Evolutionary conservation across 2,329 filamentous ascomycete species (phyloP).

Genomic region (Rutstroemia sp.): DNA sequence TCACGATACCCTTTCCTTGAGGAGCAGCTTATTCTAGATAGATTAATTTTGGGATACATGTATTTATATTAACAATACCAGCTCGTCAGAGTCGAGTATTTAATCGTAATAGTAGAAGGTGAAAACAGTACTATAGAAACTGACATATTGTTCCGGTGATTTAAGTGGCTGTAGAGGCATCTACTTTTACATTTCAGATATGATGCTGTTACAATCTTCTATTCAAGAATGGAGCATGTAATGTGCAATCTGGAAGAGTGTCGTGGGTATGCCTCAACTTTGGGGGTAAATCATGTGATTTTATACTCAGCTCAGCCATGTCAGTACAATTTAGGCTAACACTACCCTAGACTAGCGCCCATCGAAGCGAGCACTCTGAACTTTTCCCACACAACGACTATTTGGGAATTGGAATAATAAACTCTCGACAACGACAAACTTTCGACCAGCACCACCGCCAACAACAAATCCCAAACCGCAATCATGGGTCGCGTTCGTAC

Average conservation of each 20-base stretch:
- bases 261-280: no score
- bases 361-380: slow-evolving; percentile 1
- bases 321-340: neutral
- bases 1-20: slow-evolving; percentile 10
- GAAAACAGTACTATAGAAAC: neutral
- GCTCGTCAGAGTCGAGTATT: neutral
- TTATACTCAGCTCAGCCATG: neutral
- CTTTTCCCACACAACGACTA: slow-evolving; percentile 8
- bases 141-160: neutral
- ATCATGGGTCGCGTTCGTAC: slow-evolving; percentile 38
- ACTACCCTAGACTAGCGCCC: neutral
- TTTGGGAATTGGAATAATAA: neutral
- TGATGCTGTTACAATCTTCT: no score
- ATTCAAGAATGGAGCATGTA: no score
- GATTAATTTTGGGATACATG: neutral
- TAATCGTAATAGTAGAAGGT: neutral
- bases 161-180: no score
- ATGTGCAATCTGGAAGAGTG: no score
- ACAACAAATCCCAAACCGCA: slow-evolving; percentile 21
- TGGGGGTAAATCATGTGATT: neutral
- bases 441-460: slow-evolving; percentile 7
- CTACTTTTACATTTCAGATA: no score
- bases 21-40: neutral
- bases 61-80: neutral
- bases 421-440: slow-evolving; percentile 7